phyloP scores from a whole-genome alignment of 176 grass and related monocot species.

The Secale cereale region DNA sequence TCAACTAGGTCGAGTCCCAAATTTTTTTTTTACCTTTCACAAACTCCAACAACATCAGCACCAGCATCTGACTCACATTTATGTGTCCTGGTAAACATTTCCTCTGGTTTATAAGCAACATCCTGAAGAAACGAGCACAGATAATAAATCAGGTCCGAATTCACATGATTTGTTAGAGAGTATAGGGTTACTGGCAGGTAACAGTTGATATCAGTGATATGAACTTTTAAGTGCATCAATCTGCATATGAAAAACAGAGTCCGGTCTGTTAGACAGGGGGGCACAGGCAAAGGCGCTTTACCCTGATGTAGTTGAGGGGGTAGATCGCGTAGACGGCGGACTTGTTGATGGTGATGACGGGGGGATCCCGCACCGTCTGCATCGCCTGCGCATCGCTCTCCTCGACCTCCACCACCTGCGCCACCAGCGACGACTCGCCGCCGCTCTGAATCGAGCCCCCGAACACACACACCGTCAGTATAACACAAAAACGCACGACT shows the following conservation, averaged over 20 bases:
- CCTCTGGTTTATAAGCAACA: conserved; percentile 80
- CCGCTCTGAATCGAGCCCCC: conserved; percentile 43
- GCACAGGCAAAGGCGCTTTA: conserved; percentile 18
- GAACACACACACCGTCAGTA: neutral
- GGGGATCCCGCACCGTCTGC: conserved; percentile 44
- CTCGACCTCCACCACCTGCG: conserved; percentile 56
- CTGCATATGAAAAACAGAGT: neutral
- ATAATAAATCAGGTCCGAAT: neutral
- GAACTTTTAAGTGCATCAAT: neutral
- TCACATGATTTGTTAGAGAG: neutral
- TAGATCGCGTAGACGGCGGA: conserved; percentile 55
- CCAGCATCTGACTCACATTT: conserved; percentile 84
- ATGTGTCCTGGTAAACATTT: conserved; percentile 55
- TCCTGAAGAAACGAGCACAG: conserved; percentile 43
- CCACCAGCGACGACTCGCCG: conserved; percentile 71
- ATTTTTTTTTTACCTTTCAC: conserved; percentile 58
- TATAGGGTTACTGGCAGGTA: neutral
- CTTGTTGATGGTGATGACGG: conserved; percentile 71
- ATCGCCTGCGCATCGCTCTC: conserved; percentile 37
- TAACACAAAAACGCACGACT: neutral
- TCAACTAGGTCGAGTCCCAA: neutral
- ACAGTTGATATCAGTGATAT: neutral
- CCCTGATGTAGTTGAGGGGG: conserved; percentile 54
- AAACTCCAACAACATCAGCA: conserved; percentile 54
- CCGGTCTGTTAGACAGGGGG: neutral